These are phyloP conservation scores for Pseudoperonospora humuli DNA, from an alignment of 352 stramenopile species.

Conservation along the genomic window DNA sequence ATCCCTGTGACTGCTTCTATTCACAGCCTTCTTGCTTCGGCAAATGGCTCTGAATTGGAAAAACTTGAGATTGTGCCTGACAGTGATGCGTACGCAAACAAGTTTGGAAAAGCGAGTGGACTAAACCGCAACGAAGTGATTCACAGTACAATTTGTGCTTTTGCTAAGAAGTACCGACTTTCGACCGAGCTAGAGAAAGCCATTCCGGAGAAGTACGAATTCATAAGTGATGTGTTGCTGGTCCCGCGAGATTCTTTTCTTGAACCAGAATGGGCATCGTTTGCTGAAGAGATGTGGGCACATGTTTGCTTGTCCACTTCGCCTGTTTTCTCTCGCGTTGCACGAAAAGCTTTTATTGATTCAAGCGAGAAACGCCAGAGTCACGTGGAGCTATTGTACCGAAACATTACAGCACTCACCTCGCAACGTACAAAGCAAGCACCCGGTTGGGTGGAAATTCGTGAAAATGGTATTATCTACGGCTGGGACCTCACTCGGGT, in stretches of 20 bases:
- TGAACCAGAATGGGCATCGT: constrained; percentile 43
- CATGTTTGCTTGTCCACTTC: constrained; percentile 47
- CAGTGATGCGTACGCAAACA: constrained; percentile 61
- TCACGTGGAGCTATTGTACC: constrained; percentile 61
- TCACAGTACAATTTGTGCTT: constrained; percentile 37
- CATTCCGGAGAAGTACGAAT: constrained; percentile 71
- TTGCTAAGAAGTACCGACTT: constrained; percentile 44
- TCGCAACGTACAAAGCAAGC: constrained; percentile 25
- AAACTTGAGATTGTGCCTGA: constrained; percentile 38
- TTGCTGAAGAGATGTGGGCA: constrained; percentile 56
- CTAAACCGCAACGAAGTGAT: constrained; percentile 74
- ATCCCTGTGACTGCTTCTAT: constrained; percentile 50
- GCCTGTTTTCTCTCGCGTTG: constrained; percentile 58
- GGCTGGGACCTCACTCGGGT: constrained; percentile 92
- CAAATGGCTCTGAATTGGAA: constrained; percentile 26
- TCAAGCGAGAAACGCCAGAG: constrained; percentile 73
- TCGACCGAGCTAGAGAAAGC: constrained; percentile 22
- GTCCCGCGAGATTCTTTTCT: constrained; percentile 59
- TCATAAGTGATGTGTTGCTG: constrained; percentile 65
- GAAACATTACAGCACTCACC: constrained; percentile 35
- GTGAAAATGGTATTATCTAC: constrained; percentile 92
- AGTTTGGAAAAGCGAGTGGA: constrained; percentile 61
- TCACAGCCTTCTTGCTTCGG: constrained; percentile 14
- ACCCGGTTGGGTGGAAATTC: constrained; percentile 76
- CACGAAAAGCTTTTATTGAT: constrained; percentile 76